Conservation (phyloP, 2,329 filamentous ascomycete species). For the Pseudogymnoascus sp. region DNA sequence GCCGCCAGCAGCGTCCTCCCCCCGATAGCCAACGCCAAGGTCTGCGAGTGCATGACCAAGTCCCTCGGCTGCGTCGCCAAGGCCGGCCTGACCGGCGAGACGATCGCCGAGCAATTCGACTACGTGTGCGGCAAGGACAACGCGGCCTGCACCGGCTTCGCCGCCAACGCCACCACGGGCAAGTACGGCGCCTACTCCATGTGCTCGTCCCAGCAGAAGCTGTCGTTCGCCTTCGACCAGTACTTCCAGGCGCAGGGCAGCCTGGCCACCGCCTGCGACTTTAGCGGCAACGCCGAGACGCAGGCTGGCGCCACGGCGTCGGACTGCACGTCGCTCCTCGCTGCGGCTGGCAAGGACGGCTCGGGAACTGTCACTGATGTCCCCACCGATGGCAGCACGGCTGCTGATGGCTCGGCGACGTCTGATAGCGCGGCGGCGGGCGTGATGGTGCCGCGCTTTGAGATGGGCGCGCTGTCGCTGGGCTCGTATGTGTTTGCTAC, state of each 20-base stretch:
- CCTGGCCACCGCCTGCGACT: slow-evolving; percentile 56
- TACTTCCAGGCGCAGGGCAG: slow-evolving; percentile 57
- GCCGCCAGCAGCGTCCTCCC: slow-evolving; percentile 63
- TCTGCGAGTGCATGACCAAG: slow-evolving; percentile 81
- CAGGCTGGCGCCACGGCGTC: slow-evolving; percentile 38
- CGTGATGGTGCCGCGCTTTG: slow-evolving; percentile 36
- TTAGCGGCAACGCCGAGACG: slow-evolving; percentile 55
- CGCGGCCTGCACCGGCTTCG: slow-evolving; percentile 58
- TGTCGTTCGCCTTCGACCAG: slow-evolving; percentile 64
- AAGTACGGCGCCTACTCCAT: slow-evolving; percentile 71
- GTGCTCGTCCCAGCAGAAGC: slow-evolving; percentile 62
- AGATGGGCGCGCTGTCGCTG: slow-evolving; percentile 38
- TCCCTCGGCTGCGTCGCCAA: slow-evolving; percentile 63
- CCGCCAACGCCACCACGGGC: slow-evolving; percentile 56
- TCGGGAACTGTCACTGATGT: slow-evolving; percentile 44
- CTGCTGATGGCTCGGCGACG: slow-evolving; percentile 19
- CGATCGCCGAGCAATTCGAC: slow-evolving; percentile 62
- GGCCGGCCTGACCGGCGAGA: slow-evolving; percentile 44
- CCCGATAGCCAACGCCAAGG: slow-evolving; percentile 65
- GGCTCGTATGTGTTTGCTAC: slow-evolving; percentile 42
- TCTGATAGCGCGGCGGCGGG: slow-evolving; percentile 30
- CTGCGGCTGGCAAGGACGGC: slow-evolving; percentile 53
- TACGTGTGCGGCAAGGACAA: slow-evolving; percentile 56
- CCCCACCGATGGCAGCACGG: slow-evolving; percentile 34
- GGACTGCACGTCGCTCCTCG: slow-evolving; percentile 50